phyloP scores from a whole-genome alignment of 805 yeast genomes.

The Brettanomyces naardenensis region DNA sequence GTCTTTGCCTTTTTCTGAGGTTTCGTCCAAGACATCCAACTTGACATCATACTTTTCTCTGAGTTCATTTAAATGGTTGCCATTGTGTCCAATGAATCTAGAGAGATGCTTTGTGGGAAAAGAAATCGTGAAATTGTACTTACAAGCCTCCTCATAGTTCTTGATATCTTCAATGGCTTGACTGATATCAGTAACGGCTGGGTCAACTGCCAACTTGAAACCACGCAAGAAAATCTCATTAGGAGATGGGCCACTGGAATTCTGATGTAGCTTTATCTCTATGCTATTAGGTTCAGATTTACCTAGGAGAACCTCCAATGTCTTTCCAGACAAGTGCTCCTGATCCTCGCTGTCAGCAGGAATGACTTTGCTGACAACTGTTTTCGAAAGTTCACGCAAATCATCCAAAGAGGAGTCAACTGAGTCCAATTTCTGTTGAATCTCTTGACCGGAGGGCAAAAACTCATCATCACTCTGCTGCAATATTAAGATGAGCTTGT shows the following conservation, averaged over 20 bases:
- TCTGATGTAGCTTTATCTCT: constrained; percentile 43
- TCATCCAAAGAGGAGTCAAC: constrained; percentile 48
- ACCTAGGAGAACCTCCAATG: constrained; percentile 33
- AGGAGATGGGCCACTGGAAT: constrained; percentile 29
- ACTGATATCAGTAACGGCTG: constrained; percentile 44
- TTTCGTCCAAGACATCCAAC: constrained; percentile 57
- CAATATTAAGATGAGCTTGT: constrained; percentile 48
- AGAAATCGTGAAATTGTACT: constrained; percentile 37
- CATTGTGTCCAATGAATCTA: constrained; percentile 85
- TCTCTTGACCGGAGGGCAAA: constrained; percentile 58
- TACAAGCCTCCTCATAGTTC: constrained; percentile 30
- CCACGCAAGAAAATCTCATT: constrained; percentile 67
- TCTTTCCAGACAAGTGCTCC: constrained; percentile 48
- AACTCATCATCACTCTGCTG: constrained; percentile 55
- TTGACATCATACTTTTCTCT: constrained; percentile 69
- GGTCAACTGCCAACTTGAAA: constrained; percentile 49
- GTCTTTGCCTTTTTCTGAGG: constrained; percentile 18
- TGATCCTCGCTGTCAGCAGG: constrained; percentile 50
- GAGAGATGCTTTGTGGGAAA: constrained; percentile 66
- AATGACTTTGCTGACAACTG: constrained; percentile 44
- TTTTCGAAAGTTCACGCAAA: constrained; percentile 50
- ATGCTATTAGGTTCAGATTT: constrained; percentile 25
- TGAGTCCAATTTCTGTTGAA: constrained; percentile 41
- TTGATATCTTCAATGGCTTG: constrained; percentile 41
- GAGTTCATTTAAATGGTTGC: constrained; percentile 60